A percentile compares a stretch with the other conserved stretches of the same genome.
Conservation (phyloP, 75 land plant species). For the Chamaecyparis obtusa region DNA sequence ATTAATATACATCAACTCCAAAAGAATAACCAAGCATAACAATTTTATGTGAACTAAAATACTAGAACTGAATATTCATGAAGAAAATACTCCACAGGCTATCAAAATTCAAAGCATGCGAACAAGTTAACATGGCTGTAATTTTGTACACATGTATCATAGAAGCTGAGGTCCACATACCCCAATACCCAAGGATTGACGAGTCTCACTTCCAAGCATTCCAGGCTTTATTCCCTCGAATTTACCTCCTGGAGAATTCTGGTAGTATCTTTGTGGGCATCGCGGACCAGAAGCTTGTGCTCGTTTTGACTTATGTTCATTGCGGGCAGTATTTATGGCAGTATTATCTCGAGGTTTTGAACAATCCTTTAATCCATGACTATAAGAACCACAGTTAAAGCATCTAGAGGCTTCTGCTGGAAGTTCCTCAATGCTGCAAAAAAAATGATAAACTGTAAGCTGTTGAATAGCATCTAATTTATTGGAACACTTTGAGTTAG, state of each 20-base stretch:
- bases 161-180: slow-evolving; percentile 25
- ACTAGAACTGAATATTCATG: neutral
- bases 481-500: neutral
- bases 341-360: slow-evolving; percentile 75
- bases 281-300: slow-evolving; percentile 42
- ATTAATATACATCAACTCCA: neutral
- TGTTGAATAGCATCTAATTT: neutral
- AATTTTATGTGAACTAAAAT: neutral
- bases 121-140: neutral
- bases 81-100: neutral
- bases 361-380: slow-evolving; percentile 82
- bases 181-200: slow-evolving; percentile 79
- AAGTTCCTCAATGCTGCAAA: slow-evolving; percentile 34
- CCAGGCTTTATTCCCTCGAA: slow-evolving; percentile 79
- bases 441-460: neutral
- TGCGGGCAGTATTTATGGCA: slow-evolving; percentile 83
- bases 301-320: slow-evolving; percentile 47
- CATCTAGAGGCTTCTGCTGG: slow-evolving; percentile 68
- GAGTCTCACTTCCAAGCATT: slow-evolving; percentile 61
- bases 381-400: slow-evolving; percentile 96
- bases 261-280: slow-evolving; percentile 70
- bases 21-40: neutral
- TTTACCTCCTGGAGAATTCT: slow-evolving; percentile 68
- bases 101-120: neutral
- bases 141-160: neutral